A percentile compares a stretch with the other conserved stretches of the same genome.
These are phyloP conservation scores for Haberlea rhodopensis DNA, from an alignment of 257 asterid genomes.

Conservation along the genomic window DNA sequence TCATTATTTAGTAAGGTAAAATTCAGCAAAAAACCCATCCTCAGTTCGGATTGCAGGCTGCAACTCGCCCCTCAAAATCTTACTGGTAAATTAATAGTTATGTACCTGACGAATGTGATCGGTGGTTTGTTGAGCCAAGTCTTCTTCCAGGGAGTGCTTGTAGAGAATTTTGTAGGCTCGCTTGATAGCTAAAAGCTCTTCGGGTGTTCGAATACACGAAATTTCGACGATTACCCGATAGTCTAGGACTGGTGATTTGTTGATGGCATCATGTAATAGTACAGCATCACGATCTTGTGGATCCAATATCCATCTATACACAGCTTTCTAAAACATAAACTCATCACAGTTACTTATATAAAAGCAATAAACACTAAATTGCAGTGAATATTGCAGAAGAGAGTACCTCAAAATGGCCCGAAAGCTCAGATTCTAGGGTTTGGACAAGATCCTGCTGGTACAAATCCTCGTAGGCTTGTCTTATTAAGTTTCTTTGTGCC, in stretches of 20 bases:
- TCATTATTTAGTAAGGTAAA: no score
- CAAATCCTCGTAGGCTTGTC: slow-evolving; percentile 56
- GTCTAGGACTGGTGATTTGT: slow-evolving; percentile 29
- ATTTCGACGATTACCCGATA: slow-evolving; percentile 30
- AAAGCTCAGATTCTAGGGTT: slow-evolving; percentile 68
- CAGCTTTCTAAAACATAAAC: neutral
- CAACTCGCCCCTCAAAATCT: neutral
- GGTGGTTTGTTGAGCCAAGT: slow-evolving; percentile 52
- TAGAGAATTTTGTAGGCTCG: slow-evolving; percentile 64
- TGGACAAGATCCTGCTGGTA: slow-evolving; percentile 68
- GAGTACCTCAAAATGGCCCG: slow-evolving; percentile 71
- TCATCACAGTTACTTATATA: slow-evolving; percentile 27
- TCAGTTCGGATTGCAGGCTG: no score
- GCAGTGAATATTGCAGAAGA: slow-evolving; percentile 28
- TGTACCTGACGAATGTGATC: slow-evolving; percentile 58
- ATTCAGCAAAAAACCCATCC: no score
- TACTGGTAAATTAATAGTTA: no score
- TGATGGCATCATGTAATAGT: neutral
- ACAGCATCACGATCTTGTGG: neutral
- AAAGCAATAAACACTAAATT: no score
- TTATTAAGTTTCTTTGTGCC: slow-evolving; percentile 55
- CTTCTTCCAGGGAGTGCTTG: slow-evolving; percentile 73
- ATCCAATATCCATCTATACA: neutral
- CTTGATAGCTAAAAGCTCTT: neutral
- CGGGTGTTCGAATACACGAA: neutral